Evolutionary conservation across 768 basidiomycete species (phyloP), one percentile per base, ranked within the genome.

Genomic region (Suillus occidentalis): DNA sequence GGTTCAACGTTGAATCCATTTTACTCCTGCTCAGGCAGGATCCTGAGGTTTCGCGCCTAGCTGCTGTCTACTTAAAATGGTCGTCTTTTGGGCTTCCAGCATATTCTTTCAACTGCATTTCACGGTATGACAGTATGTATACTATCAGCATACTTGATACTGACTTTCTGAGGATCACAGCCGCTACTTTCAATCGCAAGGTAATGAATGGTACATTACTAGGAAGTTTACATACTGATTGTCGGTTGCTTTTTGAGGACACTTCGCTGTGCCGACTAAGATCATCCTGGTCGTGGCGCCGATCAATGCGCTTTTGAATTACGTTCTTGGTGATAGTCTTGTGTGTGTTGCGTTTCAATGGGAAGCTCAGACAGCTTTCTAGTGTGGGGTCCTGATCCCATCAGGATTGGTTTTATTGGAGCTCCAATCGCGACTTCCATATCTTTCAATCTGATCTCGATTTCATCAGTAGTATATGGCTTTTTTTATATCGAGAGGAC

Each of bases 391-490:
- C 42, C 77, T 1, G 71, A 88, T 84, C 79, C 63, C 45, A 80
- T 72, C 39, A 43, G n/a, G 10, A 37, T 65, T 47, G 28, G 39
- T 47, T 43, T 43, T 22, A 22, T 22, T 25, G 97, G 97, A 16
- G 97, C 95, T 4, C 97, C 97, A 0, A 82, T 98, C 22, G 91
- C 96, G 2, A 95, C 95, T 2, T 88, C 91, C 0, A 83, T 96
- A 55, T 92, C 91, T 16, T 93, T 95, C 78, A 97, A 96, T 74
- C 81, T 97, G n/a, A 89, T 95, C 50, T 81, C 87, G 0, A 61
- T 85, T 52, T 72, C 84, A 62, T 91, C 87, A 1, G 79, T 91
- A 58, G 62, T 81, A 39, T 93, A 91, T 64, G 91, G 87, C 8
- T 73, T 88, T 25, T 82, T 83, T 70, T 87, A 83, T 70, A 82